Base-by-base conservation (phyloP, 1,139 yeast genomes). In the Lodderomyces oxycetoniae region DNA sequence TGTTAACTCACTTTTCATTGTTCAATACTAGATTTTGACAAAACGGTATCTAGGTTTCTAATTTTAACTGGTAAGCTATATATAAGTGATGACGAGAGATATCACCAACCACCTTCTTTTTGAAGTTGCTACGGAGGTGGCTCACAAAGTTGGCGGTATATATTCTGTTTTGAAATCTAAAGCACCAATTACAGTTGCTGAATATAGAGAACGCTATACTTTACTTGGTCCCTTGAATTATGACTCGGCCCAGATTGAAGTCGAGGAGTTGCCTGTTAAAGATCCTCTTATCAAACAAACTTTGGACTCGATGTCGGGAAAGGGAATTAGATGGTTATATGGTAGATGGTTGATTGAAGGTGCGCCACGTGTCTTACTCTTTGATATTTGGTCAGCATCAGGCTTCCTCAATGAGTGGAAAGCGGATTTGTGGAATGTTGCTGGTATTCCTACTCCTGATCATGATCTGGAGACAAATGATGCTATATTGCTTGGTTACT, bases 321-420 rank as follows among this genome's bases (percentile, higher is more conserved):
- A 96, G 31, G 98, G 98, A 15, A 74, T 91, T 47, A 66, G 72
- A 41, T 86, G 84, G 71, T 66, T 88, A 36, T 89, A 91, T 50
- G 97, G 97, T 28, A 75, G 96, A 43, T 91, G 98, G 98, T 75
- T 91, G 50, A 87, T 91, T 51, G 98, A 91, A 57, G 96, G 97
- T 16, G 95, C 97, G 1, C 98, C 98, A 11, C 67, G 95, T 33
- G 97, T 91, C 17, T 67, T 91, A 31, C 66, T 91, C 33, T 91
- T 91, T 52, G 97, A 91, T 55, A 71, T 87, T 42, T 76, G 79
- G 36, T 81, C 94, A 7, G 95, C 91, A 4, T 62, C 70, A 39
- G 66, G 67, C 44, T 71, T 73, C 54, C 65, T 91, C 48, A 79
- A 82, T 52, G 97, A 91, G 52, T 91, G 98, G 98, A 91, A 88